Conservation (phyloP, 2,329 filamentous ascomycete species). For the Myriosclerotinia scirpicola region DNA sequence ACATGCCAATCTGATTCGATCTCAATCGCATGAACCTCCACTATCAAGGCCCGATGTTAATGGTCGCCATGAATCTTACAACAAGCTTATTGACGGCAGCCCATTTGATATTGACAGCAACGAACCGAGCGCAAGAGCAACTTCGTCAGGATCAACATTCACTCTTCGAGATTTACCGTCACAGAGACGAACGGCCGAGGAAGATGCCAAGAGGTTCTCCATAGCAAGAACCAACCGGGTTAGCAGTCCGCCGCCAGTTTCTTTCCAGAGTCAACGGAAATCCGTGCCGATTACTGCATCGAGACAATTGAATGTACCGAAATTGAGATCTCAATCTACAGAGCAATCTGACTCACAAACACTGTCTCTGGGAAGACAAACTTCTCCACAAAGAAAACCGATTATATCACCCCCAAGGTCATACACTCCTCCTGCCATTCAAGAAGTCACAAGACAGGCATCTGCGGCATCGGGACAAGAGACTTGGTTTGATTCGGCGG, state of each 20-base stretch:
- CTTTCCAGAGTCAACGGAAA: conserved; percentile 28
- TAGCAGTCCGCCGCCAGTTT: conserved; percentile 21
- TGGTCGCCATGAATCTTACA: conserved; percentile 15
- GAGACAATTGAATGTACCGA: not conserved
- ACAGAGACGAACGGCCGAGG: conserved; percentile 15
- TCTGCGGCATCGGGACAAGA: conserved; percentile 1
- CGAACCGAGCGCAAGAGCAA: conserved; percentile 11
- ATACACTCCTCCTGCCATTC: not conserved
- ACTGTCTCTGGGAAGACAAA: not conserved
- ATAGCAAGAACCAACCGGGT: conserved; percentile 19
- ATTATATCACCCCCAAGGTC: not conserved
- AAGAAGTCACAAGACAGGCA: conserved; percentile 13
- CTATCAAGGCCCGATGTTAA: conserved; percentile 7
- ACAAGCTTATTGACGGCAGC: conserved; percentile 7
- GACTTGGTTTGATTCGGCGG: conserved; percentile 5
- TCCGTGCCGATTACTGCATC: conserved; percentile 2
- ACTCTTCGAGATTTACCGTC: conserved; percentile 25
- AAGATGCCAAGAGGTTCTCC: conserved; percentile 20
- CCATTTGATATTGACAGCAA: conserved; percentile 11
- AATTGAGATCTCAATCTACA: not conserved
- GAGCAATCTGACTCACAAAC: not conserved
- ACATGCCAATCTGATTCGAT: conserved; percentile 16
- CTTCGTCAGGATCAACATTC: conserved; percentile 19
- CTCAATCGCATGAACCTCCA: conserved; percentile 1
- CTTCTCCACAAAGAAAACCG: not conserved